These are phyloP conservation scores for Ogataea hybrid DNA, from an alignment of 1,139 yeast genomes.

Conservation along the genomic window DNA sequence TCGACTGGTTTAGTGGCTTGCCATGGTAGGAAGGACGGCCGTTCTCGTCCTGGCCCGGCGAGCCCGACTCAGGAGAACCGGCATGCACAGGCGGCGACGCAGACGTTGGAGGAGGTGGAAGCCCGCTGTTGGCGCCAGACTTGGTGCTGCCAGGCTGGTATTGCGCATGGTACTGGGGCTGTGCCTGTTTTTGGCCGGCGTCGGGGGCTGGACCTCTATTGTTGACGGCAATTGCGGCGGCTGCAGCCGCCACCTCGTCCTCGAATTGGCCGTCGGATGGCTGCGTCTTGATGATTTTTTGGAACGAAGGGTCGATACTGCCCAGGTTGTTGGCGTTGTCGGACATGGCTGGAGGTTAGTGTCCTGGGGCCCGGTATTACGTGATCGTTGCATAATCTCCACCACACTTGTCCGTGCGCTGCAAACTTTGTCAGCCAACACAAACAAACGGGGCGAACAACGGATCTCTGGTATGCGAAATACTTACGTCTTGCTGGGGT, in stretches of 20 bases:
- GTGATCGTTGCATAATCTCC: slow-evolving; percentile 11
- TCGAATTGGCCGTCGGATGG: slow-evolving; percentile 6
- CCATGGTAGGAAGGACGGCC: slow-evolving; percentile 30
- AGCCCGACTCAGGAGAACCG: slow-evolving; percentile 2
- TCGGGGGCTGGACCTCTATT: slow-evolving; percentile 24
- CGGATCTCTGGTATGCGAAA: not conserved
- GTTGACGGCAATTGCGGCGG: slow-evolving; percentile 31
- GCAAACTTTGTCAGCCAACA: not conserved
- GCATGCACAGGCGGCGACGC: slow-evolving; percentile 5
- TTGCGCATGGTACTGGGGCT: slow-evolving; percentile 15
- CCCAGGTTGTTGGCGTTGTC: slow-evolving; percentile 12
- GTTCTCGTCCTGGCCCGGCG: slow-evolving; percentile 24
- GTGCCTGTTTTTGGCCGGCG: slow-evolving; percentile 10
- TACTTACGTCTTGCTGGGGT: not conserved
- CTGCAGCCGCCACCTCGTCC: slow-evolving; percentile 30
- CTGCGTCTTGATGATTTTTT: slow-evolving; percentile 13
- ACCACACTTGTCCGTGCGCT: not conserved
- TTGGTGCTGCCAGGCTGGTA: slow-evolving; percentile 10
- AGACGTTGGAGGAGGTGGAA: slow-evolving; percentile 11
- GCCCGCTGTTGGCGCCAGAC: slow-evolving; percentile 19
- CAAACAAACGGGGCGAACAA: not conserved
- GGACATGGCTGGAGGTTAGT: slow-evolving; percentile 11
- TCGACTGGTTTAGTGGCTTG: slow-evolving; percentile 59
- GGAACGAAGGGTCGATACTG: slow-evolving; percentile 22
- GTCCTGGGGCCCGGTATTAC: slow-evolving; percentile 4